Percentiles rank a stretch among this genome's conserved stretches.
phyloP scores from a whole-genome alignment of 2,329 filamentous ascomycete genomes.

The Aureobasidium uvarum region DNA sequence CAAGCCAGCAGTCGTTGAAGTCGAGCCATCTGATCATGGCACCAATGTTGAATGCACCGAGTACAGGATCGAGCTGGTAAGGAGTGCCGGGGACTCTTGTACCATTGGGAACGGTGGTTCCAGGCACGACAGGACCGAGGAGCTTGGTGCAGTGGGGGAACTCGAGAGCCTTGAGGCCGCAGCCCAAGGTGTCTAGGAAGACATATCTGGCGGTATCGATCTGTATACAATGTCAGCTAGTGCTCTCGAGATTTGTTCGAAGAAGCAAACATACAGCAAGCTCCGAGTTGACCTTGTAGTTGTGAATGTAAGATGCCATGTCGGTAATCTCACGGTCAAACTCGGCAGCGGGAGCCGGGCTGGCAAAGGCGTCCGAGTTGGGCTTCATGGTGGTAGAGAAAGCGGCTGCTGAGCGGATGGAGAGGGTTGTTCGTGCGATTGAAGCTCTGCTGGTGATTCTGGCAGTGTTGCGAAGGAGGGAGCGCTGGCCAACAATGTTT shows the following conservation, averaged over 20 bases:
- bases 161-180: constrained; percentile 88
- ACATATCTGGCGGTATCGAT: constrained; percentile 96
- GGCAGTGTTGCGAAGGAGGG: constrained; percentile 35
- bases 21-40: constrained; percentile 99
- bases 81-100: constrained; percentile 86
- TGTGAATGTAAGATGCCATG: constrained; percentile 92
- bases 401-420: constrained; percentile 31
- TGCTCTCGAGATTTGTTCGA: neutral
- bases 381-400: constrained; percentile 38
- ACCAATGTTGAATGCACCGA: constrained; percentile 97
- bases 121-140: constrained; percentile 85
- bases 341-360: constrained; percentile 35
- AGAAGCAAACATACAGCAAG: constrained; percentile 67
- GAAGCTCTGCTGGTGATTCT: constrained; percentile 28
- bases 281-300: constrained; percentile 85
- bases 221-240: constrained; percentile 45
- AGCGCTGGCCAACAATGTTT: constrained; percentile 34
- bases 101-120: constrained; percentile 88
- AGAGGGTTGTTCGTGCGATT: constrained; percentile 17
- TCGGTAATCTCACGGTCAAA: constrained; percentile 94
- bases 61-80: constrained; percentile 92
- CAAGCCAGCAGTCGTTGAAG: constrained; percentile 99
- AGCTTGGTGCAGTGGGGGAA: constrained; percentile 97
- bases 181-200: constrained; percentile 94
- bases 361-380: constrained; percentile 36